Evolutionary conservation across 2,329 filamentous ascomycete genomes (phyloP).

Genomic region (Pseudocercospora crystallina): DNA sequence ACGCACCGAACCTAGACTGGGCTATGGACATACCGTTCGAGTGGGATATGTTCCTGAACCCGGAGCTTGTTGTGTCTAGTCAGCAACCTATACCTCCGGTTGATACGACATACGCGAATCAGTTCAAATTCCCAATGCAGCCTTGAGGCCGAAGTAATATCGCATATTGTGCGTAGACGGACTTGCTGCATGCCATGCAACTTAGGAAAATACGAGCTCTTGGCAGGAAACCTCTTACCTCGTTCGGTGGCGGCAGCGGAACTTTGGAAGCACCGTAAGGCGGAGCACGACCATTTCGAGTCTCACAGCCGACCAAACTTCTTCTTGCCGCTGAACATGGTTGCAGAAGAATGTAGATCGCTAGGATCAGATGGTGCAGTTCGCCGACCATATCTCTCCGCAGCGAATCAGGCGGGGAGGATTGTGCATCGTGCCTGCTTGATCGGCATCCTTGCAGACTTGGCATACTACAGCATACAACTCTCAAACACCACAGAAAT

Average conservation of each 20-base stretch:
- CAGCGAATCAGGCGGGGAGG: slow-evolving; percentile 15
- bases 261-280: background rate
- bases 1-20: slow-evolving; percentile 35
- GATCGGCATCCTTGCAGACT: slow-evolving; percentile 22
- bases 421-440: slow-evolving; percentile 9
- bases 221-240: background rate
- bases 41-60: slow-evolving; percentile 38
- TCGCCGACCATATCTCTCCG: slow-evolving; percentile 4
- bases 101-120: slow-evolving; percentile 20
- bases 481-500: slow-evolving; percentile 8
- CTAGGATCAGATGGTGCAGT: slow-evolving; percentile 6
- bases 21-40: slow-evolving; percentile 35
- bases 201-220: too few relatives aligned
- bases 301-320: slow-evolving; percentile 6
- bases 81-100: slow-evolving; percentile 24
- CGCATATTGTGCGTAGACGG: too few relatives aligned
- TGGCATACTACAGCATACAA: slow-evolving; percentile 9
- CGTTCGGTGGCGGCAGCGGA: too few relatives aligned
- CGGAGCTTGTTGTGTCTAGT: slow-evolving; percentile 32
- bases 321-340: slow-evolving; percentile 12
- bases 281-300: slow-evolving; percentile 16
- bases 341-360: slow-evolving; percentile 20
- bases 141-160: background rate
- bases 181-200: too few relatives aligned
- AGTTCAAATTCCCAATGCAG: slow-evolving; percentile 18